These are phyloP conservation scores for Puccinellia tenuiflora DNA, from an alignment of 176 grass and related monocot species.

Conservation along the genomic window DNA sequence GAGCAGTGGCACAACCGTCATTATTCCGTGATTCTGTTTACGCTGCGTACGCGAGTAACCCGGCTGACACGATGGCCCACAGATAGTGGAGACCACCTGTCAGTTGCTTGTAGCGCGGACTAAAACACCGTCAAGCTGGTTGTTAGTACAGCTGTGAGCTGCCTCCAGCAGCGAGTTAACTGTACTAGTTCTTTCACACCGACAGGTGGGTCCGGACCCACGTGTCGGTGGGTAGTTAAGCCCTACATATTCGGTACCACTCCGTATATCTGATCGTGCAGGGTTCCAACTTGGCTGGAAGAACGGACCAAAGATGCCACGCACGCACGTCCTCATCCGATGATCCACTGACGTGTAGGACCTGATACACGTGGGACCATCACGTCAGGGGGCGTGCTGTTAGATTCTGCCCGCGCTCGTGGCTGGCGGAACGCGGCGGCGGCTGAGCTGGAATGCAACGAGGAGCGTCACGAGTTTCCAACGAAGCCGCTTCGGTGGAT, in stretches of 20 bases:
- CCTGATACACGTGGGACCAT: fast-evolving
- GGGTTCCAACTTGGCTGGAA: constrained; percentile 16
- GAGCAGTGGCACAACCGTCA: background rate
- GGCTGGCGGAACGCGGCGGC: background rate
- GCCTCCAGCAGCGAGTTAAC: background rate
- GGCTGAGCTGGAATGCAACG: constrained; percentile 25
- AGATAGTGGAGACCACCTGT: fast-evolving
- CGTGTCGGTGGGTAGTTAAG: background rate
- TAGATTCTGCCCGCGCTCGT: background rate
- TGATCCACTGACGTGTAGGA: background rate
- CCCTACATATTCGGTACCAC: too few species aligned
- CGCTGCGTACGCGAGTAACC: background rate
- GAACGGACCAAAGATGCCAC: background rate
- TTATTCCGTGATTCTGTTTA: background rate
- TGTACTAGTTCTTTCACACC: background rate
- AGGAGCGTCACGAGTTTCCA: background rate
- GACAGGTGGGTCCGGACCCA: background rate
- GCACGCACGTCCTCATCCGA: background rate
- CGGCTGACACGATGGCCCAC: constrained; percentile 3
- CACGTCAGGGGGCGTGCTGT: background rate
- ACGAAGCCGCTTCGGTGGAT: background rate
- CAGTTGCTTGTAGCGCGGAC: background rate
- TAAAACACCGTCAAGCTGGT: background rate
- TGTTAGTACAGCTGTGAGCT: background rate
- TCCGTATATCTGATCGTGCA: too few species aligned